Base-by-base conservation (phyloP, 1,284 basidiomycete species). In the Ustilago nuda region DNA sequence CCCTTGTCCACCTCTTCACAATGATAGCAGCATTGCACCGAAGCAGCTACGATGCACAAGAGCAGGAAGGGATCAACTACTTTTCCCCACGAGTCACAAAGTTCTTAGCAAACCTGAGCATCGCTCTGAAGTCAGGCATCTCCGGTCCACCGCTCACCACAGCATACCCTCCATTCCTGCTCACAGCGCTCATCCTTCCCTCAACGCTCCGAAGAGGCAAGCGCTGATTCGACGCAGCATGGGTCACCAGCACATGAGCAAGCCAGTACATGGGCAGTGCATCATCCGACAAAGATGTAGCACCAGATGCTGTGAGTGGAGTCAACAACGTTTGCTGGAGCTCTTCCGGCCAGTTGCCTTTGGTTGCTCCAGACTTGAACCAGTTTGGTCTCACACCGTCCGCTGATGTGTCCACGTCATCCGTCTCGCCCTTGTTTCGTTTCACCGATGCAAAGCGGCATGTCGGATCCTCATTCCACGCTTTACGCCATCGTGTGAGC, bases 261-360 rank as follows among this genome's bases (percentile, higher is more conserved):
- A 82, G 74, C 81, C 81, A 82, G 57, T 79, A 82, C 58, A 82
- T 62, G 6, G 81, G 81, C 57, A 82, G 57, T 7, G 81, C 81
- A 50, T 82, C 81, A 61, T 82, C 75, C 39, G 74, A 77, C 11
- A 82, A 69, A 35, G 81, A 68, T n/a, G 72, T 79, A 4, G 78
- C 81, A 8, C 81, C 81, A 6, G 80, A 81, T 1, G 81, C 80
- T 1, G 81, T 82, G 19, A 76, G 72, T 6, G 73, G 70, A 19
- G 78, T 78, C 43, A 80, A 82, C n/a, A 78, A 54, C 13, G 70
- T 65, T 41, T 61, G 53, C 33, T 65, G 70, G 45, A 64, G 48
- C 57, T 61, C 57, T 19, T 66, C 58, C 1, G 70, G 65, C 70
- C 70, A 72, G 30, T 57, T 48, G 32, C 56, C 50, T 33, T 62